A percentile compares a stretch with the other conserved stretches of the same genome.
phyloP scores from a whole-genome alignment of 208 protist genomes.

The Wallacemonas rigidus region DNA sequence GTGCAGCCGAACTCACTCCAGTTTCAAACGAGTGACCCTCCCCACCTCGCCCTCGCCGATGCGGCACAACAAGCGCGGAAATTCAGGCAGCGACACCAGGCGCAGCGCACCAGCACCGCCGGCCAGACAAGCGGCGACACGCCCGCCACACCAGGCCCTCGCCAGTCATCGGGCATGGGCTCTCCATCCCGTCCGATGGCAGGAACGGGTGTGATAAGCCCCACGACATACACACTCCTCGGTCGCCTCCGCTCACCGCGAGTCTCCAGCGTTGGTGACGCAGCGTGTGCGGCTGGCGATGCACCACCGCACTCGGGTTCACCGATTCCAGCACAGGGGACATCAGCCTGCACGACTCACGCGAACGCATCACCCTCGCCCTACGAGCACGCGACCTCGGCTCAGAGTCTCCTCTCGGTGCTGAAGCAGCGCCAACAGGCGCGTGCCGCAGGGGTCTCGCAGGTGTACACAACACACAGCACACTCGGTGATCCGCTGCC shows the following conservation, averaged over 20 bases:
- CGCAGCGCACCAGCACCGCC: not conserved
- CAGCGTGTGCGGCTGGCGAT: not conserved
- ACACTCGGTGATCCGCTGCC: not conserved
- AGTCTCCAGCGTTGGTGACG: not conserved
- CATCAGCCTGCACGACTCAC: too few relatives aligned
- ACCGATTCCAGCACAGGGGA: too few relatives aligned
- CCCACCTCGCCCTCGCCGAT: conserved; percentile 6
- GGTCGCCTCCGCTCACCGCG: conserved; percentile 1
- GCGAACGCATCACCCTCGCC: not conserved
- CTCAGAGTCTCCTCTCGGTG: conserved; percentile 10
- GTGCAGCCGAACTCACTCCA: conserved; percentile 11
- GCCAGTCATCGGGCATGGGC: not conserved
- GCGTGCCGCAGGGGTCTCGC: not conserved
- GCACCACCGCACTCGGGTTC: too few relatives aligned
- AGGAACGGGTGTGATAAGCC: not conserved
- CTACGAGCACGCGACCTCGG: conserved; percentile 13
- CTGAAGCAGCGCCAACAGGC: conserved; percentile 6
- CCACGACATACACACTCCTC: not conserved
- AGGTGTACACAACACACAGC: not conserved
- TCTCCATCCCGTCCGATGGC: not conserved
- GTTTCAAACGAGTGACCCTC: conserved; percentile 11
- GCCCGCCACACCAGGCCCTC: not conserved
- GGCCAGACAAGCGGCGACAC: not conserved
- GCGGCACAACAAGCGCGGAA: conserved; percentile 13
- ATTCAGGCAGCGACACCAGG: not conserved